These are phyloP conservation scores for Cladosporium sp. DNA, from an alignment of 2,329 filamentous ascomycete species.

Conservation along the genomic window DNA sequence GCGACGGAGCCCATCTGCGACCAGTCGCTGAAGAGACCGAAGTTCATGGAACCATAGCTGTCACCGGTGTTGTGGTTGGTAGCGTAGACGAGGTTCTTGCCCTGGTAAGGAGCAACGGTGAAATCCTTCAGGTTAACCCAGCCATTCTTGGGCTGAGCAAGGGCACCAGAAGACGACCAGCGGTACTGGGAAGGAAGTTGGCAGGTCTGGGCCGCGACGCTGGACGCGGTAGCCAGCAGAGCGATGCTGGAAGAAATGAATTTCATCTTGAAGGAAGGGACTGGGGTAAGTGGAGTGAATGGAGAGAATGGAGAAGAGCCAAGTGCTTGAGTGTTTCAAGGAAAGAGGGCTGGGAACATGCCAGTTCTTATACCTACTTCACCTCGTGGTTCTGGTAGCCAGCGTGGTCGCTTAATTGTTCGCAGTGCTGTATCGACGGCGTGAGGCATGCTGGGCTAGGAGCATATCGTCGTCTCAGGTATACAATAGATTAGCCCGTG, in stretches of 20 bases:
- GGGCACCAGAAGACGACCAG: constrained; percentile 50
- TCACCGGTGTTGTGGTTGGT: constrained; percentile 47
- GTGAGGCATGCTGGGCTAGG: constrained; percentile 1
- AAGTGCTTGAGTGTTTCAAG: constrained; percentile 20
- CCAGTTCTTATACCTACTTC: constrained; percentile 14
- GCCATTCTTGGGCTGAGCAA: constrained; percentile 57
- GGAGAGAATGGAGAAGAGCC: constrained; percentile 8
- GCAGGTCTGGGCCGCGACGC: constrained; percentile 41
- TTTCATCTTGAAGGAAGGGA: constrained; percentile 4
- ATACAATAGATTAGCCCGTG: constrained; percentile 8
- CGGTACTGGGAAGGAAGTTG: constrained; percentile 57
- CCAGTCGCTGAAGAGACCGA: constrained; percentile 59
- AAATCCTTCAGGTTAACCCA: constrained; percentile 67
- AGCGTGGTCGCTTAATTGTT: constrained; percentile 10
- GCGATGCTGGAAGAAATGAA: constrained; percentile 4
- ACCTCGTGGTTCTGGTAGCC: background rate
- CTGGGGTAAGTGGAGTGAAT: constrained; percentile 3
- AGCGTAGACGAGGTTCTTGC: constrained; percentile 63
- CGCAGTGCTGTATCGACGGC: background rate
- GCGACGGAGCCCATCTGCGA: constrained; percentile 52
- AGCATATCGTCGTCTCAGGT: constrained; percentile 17
- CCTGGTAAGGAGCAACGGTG: constrained; percentile 58
- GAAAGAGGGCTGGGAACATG: constrained; percentile 1
- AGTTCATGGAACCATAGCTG: constrained; percentile 61
- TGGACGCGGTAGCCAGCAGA: constrained; percentile 11